Evolutionary conservation across 2,329 filamentous ascomycete genomes (phyloP).

Genomic region (Fusarium circinatum): DNA sequence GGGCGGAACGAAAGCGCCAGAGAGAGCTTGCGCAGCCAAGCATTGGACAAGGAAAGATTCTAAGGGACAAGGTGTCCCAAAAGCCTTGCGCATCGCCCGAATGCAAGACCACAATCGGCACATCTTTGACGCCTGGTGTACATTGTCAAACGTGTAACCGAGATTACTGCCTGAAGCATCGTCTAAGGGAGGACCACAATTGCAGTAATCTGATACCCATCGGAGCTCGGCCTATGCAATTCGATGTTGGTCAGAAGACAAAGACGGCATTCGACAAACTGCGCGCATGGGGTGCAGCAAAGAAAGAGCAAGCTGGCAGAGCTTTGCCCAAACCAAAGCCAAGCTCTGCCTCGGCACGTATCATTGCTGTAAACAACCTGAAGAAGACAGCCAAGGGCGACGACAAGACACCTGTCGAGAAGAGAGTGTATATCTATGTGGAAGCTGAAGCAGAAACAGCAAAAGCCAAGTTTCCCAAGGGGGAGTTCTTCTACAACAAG

Average conservation of each 20-base stretch:
- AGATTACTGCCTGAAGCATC: constrained; percentile 81
- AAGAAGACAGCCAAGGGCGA: constrained; percentile 94
- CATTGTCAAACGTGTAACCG: constrained; percentile 78
- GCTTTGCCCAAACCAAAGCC: constrained; percentile 72
- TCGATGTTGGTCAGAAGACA: constrained; percentile 69
- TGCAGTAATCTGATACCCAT: constrained; percentile 78
- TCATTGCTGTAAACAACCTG: constrained; percentile 78
- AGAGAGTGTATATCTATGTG: constrained; percentile 89
- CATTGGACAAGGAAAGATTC: constrained; percentile 63
- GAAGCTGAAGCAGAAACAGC: constrained; percentile 91
- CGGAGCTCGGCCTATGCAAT: constrained; percentile 58
- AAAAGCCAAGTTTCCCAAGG: constrained; percentile 82
- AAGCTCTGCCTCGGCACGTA: constrained; percentile 69
- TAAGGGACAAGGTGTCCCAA: constrained; percentile 66
- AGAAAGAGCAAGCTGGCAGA: constrained; percentile 70
- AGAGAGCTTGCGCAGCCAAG: constrained; percentile 64
- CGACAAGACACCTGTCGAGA: constrained; percentile 79
- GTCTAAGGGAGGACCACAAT: constrained; percentile 82
- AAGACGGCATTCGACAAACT: constrained; percentile 80
- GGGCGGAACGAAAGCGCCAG: constrained; percentile 67
- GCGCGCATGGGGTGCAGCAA: constrained; percentile 81
- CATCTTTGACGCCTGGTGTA: constrained; percentile 72
- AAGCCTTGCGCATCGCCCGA: constrained; percentile 73
- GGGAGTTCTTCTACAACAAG: constrained; percentile 81
- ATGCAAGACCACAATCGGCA: constrained; percentile 79